Evolutionary conservation across 1,139 yeast genomes (phyloP).

Genomic region (Taphrina communis): DNA sequence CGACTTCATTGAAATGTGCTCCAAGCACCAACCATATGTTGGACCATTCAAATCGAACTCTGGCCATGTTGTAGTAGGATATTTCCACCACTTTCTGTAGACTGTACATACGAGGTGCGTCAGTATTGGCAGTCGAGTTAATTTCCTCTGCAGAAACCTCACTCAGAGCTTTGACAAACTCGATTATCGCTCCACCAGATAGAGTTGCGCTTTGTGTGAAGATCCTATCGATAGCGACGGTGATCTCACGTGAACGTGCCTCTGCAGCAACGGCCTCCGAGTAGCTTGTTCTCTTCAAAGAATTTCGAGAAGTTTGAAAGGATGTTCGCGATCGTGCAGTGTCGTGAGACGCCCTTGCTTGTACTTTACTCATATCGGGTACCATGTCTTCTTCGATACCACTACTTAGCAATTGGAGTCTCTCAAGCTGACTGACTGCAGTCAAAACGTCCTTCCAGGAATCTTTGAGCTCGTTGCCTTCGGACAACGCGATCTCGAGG

Average conservation of each 20-base stretch:
- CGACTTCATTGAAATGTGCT: constrained; percentile 80
- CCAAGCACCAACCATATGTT: constrained; percentile 95
- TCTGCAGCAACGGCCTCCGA: constrained; percentile 64
- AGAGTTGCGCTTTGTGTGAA: constrained; percentile 82
- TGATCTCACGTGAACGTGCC: constrained; percentile 75
- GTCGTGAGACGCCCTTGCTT: constrained; percentile 27
- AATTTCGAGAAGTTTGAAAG: constrained; percentile 24
- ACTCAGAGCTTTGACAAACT: constrained; percentile 83
- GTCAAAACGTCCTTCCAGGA: constrained; percentile 87
- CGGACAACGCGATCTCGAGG: constrained; percentile 76
- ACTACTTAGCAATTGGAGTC: constrained; percentile 83
- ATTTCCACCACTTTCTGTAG: constrained; percentile 95
- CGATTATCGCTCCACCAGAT: constrained; percentile 81
- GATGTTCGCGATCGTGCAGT: constrained; percentile 31
- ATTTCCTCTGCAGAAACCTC: constrained; percentile 90
- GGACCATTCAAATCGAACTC: constrained; percentile 96
- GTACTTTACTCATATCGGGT: constrained; percentile 76
- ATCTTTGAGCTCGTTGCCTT: constrained; percentile 70
- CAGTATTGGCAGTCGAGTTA: constrained; percentile 80
- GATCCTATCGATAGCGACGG: constrained; percentile 83
- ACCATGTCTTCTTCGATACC: constrained; percentile 84
- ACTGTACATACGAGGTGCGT: constrained; percentile 87
- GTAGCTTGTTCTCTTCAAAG: constrained; percentile 47
- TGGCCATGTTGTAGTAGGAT: constrained; percentile 94
- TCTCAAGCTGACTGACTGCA: constrained; percentile 86